Percentiles rank a stretch among this genome's conserved stretches.
Evolutionary conservation across 139 green algal genomes (phyloP).

Genomic region (Auxenochlorella pyrenoidosa): DNA sequence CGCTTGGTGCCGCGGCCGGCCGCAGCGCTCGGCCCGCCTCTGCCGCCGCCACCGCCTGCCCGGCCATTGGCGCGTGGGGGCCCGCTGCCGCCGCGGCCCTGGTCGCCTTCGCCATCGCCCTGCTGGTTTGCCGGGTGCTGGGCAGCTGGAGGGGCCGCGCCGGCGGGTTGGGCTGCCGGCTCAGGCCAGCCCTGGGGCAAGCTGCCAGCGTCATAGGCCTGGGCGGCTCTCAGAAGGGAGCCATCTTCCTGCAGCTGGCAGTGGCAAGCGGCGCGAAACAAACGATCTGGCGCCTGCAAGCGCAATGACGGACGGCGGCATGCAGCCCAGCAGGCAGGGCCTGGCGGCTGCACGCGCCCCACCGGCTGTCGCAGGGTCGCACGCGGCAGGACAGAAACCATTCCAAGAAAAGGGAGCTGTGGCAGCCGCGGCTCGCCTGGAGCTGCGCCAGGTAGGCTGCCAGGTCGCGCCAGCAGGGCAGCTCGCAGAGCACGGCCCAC

Average conservation of each 20-base stretch:
- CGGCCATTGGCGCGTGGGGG: no score
- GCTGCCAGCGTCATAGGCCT: background rate
- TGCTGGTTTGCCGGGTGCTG: background rate
- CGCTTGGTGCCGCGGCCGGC: background rate
- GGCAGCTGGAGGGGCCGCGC: background rate
- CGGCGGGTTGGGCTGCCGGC: background rate
- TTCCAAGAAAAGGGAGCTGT: background rate
- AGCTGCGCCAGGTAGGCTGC: conserved; percentile 9
- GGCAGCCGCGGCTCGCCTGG: background rate
- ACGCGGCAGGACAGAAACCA: background rate
- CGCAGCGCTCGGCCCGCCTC: background rate
- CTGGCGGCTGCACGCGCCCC: background rate
- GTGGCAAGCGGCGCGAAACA: background rate
- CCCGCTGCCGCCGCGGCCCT: background rate
- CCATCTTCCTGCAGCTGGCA: background rate
- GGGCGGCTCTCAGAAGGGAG: background rate
- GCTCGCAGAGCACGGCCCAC: background rate
- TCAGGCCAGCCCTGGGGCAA: background rate
- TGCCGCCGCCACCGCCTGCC: background rate
- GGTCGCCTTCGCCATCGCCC: background rate
- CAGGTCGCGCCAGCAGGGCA: conserved; percentile 15
- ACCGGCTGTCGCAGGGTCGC: background rate
- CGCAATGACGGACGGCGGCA: background rate
- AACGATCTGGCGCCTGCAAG: background rate
- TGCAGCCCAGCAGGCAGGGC: background rate